Conservation (phyloP, 2,329 filamentous ascomycete species). For the Colletotrichum sp. region DNA sequence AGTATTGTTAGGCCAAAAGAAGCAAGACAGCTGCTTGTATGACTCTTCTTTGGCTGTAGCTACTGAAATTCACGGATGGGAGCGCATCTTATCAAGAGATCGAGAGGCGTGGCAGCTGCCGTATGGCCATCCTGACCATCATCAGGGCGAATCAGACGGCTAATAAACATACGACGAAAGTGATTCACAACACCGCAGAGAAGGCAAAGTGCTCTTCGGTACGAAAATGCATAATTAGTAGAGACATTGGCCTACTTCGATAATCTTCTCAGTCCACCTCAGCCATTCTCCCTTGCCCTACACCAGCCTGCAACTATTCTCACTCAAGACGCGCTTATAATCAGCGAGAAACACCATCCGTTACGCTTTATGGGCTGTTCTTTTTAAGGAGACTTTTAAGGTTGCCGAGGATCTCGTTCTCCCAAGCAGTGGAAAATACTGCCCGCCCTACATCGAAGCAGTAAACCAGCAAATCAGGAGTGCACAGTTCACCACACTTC, state of each 20-base stretch:
- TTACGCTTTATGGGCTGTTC: too few species aligned
- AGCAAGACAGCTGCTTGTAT: too few species aligned
- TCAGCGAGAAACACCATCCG: too few species aligned
- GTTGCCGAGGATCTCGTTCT: accelerated
- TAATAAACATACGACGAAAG: background rate
- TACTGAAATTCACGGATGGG: background rate
- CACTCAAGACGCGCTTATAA: too few species aligned
- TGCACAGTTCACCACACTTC: too few species aligned
- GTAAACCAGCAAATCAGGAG: background rate
- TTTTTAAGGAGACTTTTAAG: too few species aligned
- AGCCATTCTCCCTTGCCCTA: background rate
- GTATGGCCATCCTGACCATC: background rate
- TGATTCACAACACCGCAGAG: background rate
- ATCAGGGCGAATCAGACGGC: background rate
- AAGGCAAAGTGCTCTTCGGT: background rate
- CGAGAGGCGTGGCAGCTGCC: background rate
- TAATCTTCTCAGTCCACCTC: background rate
- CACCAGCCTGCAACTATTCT: too few species aligned
- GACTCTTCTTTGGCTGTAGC: accelerated
- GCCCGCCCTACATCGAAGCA: too few species aligned
- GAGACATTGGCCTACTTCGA: too few species aligned
- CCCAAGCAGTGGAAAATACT: background rate
- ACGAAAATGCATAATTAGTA: background rate
- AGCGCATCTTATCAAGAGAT: background rate
- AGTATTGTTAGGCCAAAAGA: too few species aligned